Percentiles rank a stretch among this genome's conserved stretches.
Evolutionary conservation across 2,329 filamentous ascomycete genomes (phyloP).

Genomic region (Cytospora schulzeri): DNA sequence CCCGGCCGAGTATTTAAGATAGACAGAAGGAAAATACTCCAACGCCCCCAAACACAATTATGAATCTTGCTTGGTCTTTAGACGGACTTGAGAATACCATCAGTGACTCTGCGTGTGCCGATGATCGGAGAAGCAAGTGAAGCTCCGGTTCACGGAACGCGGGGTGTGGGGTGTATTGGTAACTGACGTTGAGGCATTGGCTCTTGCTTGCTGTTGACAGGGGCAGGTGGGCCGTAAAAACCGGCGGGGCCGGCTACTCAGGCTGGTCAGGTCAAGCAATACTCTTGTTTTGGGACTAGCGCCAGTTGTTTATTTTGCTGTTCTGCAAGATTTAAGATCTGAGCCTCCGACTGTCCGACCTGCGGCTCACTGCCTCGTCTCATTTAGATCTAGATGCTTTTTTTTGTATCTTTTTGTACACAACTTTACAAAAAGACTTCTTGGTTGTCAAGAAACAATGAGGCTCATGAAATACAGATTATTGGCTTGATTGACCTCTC

Average conservation of each 20-base stretch:
- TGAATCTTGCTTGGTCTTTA: background rate
- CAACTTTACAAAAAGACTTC: no score
- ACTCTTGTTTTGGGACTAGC: background rate
- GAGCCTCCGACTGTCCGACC: background rate
- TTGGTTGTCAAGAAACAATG: no score
- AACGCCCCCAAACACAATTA: background rate
- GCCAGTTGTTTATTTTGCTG: background rate
- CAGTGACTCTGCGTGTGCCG: conserved; percentile 30
- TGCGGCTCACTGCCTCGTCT: background rate
- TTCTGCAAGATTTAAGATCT: background rate
- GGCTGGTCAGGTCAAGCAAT: background rate
- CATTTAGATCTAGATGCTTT: background rate
- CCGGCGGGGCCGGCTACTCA: conserved; percentile 1
- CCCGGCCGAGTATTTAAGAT: background rate
- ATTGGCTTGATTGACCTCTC: background rate
- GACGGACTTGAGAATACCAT: conserved; percentile 13
- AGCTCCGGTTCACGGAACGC: conserved; percentile 42
- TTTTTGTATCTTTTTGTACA: no score
- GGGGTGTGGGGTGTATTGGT: conserved; percentile 40
- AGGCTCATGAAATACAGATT: background rate
- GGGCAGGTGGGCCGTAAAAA: background rate
- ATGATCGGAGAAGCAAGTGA: conserved; percentile 36
- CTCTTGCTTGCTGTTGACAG: conserved; percentile 10
- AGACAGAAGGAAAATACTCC: background rate
- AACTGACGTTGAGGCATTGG: conserved; percentile 37